Evolutionary conservation across 2,329 filamentous ascomycete species (phyloP), one percentile per base, ranked within the genome.

Genomic region (Orbilia ellipsospora): DNA sequence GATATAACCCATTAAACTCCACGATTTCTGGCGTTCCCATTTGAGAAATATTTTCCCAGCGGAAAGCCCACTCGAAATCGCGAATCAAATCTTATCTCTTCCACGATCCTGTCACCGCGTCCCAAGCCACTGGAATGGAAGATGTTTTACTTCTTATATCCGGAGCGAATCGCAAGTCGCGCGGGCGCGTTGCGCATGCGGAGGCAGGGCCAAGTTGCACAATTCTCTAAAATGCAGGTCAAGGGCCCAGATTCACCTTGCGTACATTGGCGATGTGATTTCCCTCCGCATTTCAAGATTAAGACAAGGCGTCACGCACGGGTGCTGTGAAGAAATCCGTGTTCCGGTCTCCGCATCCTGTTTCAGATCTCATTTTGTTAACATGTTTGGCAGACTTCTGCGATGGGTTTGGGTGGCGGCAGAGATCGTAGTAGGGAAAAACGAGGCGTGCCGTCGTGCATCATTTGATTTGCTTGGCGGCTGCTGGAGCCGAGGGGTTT

Each of bases 121-220:
- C 23, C 57, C 63, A 68, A 64, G 63, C 70, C 70, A 74, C 54
- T 62, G 70, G 70, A 74, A 74, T 68, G 70, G 45, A 62, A 66
- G 40, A 74, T 74, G 70, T 74, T 74, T 74, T 74, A 74, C 40
- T 55, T 50, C 56, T 74, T 74, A 74, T 52, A 31, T 68, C 70
- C 70, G 70, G 44, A 56, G 63, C 70, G 70, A 74, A 74, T 68
- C 16, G 63, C 28, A 62, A 31, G 12, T 5, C 20, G n/a, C 13
- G 28, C 45, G 10, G 51, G 51, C 23, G 63, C 48, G 63, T 74
- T 63, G 51, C 18, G 50, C 23, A 16, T n/a, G 42, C 48, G 42
- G 44, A n/a, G n/a, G n/a, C n/a, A n/a, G n/a, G n/a, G n/a, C n/a
- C n/a, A n/a, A n/a, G n/a, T n/a, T n/a, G n/a, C n/a, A n/a, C n/a